A percentile compares a stretch with the other conserved stretches of the same genome.
Evolutionary conservation across 768 basidiomycete genomes (phyloP).

Genomic region (Tulasnella sp.): DNA sequence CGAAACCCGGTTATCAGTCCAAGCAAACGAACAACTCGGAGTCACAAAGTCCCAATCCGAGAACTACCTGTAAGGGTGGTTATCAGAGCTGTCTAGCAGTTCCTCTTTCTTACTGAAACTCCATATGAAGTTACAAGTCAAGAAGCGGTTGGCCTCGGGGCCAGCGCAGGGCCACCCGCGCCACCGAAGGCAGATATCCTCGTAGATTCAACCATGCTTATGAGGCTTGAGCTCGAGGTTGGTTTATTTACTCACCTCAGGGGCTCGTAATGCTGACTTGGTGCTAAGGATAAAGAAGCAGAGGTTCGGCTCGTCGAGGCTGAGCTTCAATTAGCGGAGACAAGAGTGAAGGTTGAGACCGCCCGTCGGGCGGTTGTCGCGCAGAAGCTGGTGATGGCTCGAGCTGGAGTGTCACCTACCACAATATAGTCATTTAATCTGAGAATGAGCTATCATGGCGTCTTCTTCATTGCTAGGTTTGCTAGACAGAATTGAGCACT

Average conservation of each 20-base stretch:
- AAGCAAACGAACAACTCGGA: too few species aligned
- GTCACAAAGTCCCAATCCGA: too few species aligned
- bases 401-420: not conserved
- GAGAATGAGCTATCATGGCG: not conserved
- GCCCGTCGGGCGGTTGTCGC: not conserved
- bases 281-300: not conserved
- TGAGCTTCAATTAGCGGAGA: not conserved
- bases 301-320: not conserved
- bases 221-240: not conserved
- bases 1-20: too few species aligned
- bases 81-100: too few species aligned
- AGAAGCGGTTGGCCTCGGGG: not conserved
- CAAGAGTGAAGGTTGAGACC: not conserved
- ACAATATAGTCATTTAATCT: not conserved
- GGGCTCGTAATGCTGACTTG: not conserved
- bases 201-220: not conserved
- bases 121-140: not conserved
- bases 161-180: not conserved
- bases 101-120: too few species aligned
- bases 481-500: too few species aligned
- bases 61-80: too few species aligned
- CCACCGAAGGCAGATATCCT: not conserved
- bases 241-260: not conserved
- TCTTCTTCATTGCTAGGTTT: too few species aligned
- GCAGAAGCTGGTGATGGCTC: not conserved